Evolutionary conservation across 805 yeast species (phyloP), one percentile per base, ranked within the genome.

Genomic region (Candida maesae): DNA sequence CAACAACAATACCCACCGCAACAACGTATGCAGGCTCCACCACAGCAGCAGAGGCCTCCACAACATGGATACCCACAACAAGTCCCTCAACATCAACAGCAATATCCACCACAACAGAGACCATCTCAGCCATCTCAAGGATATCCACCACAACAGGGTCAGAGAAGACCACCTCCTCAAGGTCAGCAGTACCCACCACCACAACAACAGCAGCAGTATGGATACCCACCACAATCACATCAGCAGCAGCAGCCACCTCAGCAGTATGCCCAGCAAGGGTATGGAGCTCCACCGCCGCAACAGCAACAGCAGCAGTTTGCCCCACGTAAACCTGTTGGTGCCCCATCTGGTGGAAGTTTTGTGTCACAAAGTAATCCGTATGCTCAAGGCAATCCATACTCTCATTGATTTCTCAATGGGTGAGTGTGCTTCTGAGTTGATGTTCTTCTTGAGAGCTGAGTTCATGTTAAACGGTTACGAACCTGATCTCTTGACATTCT

Each of bases 311-410:
- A 28, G 16, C 34, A 14, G 28, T 25, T 9, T 25, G 28, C 31
- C 6, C 31, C 31, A 16, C 31, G 28, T 8, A 39, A 29, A 18
- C 42, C 44, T 19, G 46, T 29, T 25, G 40, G 29, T 12, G 6
- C 33, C 15, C 40, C 38, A 18, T 18, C 45, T 13, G n/a, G n/a
- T n/a, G 45, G 41, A 20, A 36, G 44, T 27, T 39, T 42, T 23
- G 43, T 19, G 6, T 13, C 24, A 4, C 38, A 31, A 23, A 27
- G 34, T 12, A 46, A 39, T 33, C 46, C 44, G 9, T 42, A 42
- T 20, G 7, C 39, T 3, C 47, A 49, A 25, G 52, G 47, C 3
- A 46, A 49, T 19, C 50, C 52, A 23, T 49, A 49, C 21, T 29
- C 42, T 11, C 25, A 49, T 29, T 46, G 39, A 42, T n/a, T 14